Evolutionary conservation across 257 asterid genomes (phyloP).

Genomic region (Apocynum venetum): DNA sequence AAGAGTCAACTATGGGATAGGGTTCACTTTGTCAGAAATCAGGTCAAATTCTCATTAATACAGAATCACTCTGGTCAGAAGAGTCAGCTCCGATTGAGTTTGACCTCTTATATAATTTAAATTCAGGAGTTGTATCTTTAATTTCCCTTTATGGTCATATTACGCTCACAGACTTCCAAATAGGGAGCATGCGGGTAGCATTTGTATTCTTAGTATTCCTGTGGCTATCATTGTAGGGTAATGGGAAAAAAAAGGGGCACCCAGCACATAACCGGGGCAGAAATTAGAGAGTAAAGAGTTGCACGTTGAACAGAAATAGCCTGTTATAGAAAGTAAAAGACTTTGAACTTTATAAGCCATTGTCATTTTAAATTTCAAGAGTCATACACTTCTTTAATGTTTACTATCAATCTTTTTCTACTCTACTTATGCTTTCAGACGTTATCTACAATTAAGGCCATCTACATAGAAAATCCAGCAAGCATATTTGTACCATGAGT

Average conservation of each 20-base stretch:
- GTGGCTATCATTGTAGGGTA: no score
- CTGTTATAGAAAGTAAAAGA: background rate
- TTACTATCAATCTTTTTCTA: background rate
- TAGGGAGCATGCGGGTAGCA: background rate
- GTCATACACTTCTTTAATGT: slow-evolving; percentile 7
- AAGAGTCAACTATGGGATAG: no score
- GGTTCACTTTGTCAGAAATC: background rate
- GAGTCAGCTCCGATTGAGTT: background rate
- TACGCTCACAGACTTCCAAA: no score
- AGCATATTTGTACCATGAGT: background rate
- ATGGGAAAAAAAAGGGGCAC: no score
- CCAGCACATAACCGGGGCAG: no score
- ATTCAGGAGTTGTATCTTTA: no score
- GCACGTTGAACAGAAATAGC: background rate
- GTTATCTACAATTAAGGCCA: background rate
- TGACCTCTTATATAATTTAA: no score
- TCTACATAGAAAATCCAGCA: background rate
- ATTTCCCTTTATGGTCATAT: background rate
- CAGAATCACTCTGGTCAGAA: background rate
- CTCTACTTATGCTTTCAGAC: slow-evolving; percentile 2
- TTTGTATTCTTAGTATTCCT: background rate
- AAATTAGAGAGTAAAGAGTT: no score
- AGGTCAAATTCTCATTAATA: no score
- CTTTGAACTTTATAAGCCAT: background rate
- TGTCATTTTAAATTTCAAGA: background rate